phyloP scores from a whole-genome alignment of 805 yeast species.

The Kodamaea hsintzibuensis region DNA sequence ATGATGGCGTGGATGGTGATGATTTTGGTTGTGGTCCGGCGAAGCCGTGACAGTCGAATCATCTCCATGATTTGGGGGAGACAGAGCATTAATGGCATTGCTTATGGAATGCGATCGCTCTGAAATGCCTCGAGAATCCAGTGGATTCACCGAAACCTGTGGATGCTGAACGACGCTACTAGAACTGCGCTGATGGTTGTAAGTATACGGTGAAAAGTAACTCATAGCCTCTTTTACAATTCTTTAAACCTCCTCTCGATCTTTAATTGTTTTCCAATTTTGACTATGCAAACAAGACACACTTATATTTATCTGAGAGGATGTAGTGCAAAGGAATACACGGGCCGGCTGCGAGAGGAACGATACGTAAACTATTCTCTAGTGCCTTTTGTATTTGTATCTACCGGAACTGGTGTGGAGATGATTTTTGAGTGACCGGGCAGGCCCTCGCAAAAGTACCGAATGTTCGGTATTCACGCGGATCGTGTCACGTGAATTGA shows the following conservation, averaged over 20 bases:
- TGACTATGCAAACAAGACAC: not conserved
- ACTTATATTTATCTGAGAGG: not conserved
- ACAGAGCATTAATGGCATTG: not conserved
- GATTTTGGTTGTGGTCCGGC: not conserved
- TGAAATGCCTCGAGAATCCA: not conserved
- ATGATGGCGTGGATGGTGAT: not conserved
- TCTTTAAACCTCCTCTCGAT: not conserved
- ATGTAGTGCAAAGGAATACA: not conserved
- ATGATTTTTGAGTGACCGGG: not conserved
- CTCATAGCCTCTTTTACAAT: not conserved
- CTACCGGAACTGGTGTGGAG: not conserved
- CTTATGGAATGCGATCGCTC: not conserved
- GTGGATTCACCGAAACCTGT: not conserved
- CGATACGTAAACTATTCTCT: not conserved
- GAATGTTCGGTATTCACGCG: too few relatives aligned
- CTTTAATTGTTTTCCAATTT: not conserved
- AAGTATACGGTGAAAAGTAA: constrained; percentile 6
- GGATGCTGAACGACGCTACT: not conserved
- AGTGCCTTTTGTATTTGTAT: not conserved
- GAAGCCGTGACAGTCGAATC: not conserved
- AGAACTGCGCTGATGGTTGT: constrained; percentile 1
- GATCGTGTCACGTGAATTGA: too few relatives aligned
- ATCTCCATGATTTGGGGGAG: not conserved
- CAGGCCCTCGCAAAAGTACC: too few relatives aligned
- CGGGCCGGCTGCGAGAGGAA: not conserved